Evolutionary conservation across 805 yeast species (phyloP).

Genomic region (Lachancea kluyveri): DNA sequence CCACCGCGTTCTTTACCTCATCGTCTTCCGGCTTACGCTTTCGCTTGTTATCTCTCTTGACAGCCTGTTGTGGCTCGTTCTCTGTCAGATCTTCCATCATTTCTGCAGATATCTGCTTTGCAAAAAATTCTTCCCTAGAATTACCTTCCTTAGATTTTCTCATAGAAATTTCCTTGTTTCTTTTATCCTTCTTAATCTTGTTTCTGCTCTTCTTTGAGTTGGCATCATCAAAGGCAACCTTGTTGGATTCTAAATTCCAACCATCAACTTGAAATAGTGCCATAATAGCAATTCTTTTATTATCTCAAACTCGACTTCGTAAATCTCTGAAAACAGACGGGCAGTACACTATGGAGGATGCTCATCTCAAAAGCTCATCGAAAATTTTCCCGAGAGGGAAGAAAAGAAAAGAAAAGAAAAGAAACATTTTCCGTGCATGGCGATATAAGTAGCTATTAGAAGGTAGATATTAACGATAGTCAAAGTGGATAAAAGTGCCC

Average conservation of each 20-base stretch:
- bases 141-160: constrained; percentile 16
- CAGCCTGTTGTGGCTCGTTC: constrained; percentile 3
- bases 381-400: too few relatives aligned
- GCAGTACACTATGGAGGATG: too few relatives aligned
- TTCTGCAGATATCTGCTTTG: constrained; percentile 1
- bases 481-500: constrained; percentile 2
- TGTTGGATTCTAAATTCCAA: constrained; percentile 59
- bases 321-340: too few relatives aligned
- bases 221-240: constrained; percentile 43
- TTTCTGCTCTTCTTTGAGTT: constrained; percentile 24
- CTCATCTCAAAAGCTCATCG: too few relatives aligned
- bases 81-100: constrained; percentile 3
- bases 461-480: too few relatives aligned
- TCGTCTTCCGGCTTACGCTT: constrained; percentile 4
- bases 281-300: constrained; percentile 45
- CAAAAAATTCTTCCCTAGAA: constrained; percentile 8
- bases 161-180: constrained; percentile 15
- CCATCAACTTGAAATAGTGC: constrained; percentile 76
- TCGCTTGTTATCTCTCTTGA: constrained; percentile 1
- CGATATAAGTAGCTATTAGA: too few relatives aligned
- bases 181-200: constrained; percentile 22
- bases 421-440: too few relatives aligned
- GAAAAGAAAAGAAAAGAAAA: too few relatives aligned
- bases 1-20: constrained; percentile 11
- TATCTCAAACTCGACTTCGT: too few relatives aligned